Evolutionary conservation across 163 green algal species (phyloP).

Genomic region (Scenedesmus sp.): DNA sequence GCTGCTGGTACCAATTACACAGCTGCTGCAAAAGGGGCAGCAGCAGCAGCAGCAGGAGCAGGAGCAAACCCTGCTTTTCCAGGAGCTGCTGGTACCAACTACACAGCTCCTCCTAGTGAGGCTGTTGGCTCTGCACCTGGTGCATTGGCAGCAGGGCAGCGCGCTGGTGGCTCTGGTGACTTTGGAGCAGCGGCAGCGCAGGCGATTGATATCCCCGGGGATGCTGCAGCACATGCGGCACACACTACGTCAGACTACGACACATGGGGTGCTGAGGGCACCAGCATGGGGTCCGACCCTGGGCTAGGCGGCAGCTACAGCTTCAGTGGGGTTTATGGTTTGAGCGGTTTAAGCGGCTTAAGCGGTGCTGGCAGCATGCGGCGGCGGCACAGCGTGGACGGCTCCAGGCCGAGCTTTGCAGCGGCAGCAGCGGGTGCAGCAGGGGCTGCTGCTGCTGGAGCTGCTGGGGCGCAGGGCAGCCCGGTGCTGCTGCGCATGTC

Average conservation of each 20-base stretch:
- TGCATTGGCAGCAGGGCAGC: not conserved
- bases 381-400: not conserved
- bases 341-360: no score
- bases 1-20: no score
- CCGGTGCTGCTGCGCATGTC: conserved; percentile 39
- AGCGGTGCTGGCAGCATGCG: not conserved
- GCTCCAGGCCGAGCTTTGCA: not conserved
- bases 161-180: not conserved
- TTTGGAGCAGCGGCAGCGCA: not conserved
- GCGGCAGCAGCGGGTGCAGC: not conserved
- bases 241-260: not conserved
- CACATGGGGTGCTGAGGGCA: not conserved
- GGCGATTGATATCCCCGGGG: not conserved
- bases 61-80: not conserved
- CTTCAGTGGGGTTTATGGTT: not conserved
- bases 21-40: no score
- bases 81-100: not conserved
- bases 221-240: not conserved
- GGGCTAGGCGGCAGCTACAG: not conserved
- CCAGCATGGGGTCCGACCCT: not conserved
- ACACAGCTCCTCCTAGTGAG: not conserved
- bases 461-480: not conserved
- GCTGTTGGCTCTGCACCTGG: not conserved
- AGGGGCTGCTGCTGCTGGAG: not conserved
- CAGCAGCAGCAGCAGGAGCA: no score